Percentiles rank a stretch among this genome's conserved stretches.
These are phyloP conservation scores for Wallacemonas sp. DNA, from an alignment of 208 protist genomes.

Conservation along the genomic window DNA sequence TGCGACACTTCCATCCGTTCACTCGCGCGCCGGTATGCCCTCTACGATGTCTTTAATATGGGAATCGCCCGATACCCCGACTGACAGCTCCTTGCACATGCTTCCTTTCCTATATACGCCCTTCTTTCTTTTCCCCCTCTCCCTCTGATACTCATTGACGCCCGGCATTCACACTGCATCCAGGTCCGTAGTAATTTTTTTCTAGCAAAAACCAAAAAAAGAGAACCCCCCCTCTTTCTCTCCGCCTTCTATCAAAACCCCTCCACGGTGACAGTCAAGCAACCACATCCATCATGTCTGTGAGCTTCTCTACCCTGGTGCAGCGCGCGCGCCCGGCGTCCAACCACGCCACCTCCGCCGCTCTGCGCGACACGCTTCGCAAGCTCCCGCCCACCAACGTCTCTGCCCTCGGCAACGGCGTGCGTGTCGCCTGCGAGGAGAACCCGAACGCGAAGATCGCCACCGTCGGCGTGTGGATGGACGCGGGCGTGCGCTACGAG, in stretches of 20 bases:
- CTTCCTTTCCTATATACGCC: no score
- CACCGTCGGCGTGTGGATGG: conserved; percentile 97
- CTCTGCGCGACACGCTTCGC: conserved; percentile 68
- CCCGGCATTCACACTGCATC: background rate
- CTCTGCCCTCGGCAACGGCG: conserved; percentile 93
- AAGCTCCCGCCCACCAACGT: conserved; percentile 91
- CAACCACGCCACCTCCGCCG: conserved; percentile 62
- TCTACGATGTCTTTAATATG: no score
- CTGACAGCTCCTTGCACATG: no score
- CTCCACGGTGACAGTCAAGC: no score
- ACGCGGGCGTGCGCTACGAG: conserved; percentile 96
- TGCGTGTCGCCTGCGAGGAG: conserved; percentile 97
- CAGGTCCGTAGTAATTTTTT: conserved; percentile 16
- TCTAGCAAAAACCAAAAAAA: conserved; percentile 7
- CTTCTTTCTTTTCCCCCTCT: no score
- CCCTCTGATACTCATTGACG: no score
- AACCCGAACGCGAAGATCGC: conserved; percentile 89
- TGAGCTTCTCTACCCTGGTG: conserved; percentile 84
- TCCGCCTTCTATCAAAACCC: no score
- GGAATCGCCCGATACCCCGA: no score
- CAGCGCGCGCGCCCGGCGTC: conserved; percentile 80
- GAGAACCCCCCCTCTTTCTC: background rate
- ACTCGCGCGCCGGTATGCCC: no score
- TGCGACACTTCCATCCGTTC: no score
- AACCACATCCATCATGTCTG: conserved; percentile 55